Percentiles rank a stretch among this genome's conserved stretches.
Evolutionary conservation across 306 rosid genomes (phyloP).

Genomic region (Medicago arabica): DNA sequence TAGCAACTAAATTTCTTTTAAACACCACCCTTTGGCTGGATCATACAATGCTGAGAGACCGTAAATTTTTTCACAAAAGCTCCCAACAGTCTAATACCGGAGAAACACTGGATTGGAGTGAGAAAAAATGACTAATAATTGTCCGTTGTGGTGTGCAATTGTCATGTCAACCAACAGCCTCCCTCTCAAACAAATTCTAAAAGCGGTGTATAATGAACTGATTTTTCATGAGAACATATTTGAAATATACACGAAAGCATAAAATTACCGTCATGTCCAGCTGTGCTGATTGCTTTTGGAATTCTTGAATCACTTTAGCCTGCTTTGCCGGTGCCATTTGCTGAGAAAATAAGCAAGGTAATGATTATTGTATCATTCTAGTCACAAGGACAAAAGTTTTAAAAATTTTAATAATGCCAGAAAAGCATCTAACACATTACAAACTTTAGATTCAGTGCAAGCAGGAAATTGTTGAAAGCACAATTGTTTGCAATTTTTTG

Average conservation of each 20-base stretch:
- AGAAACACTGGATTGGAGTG: neutral
- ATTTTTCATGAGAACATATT: conserved; percentile 17
- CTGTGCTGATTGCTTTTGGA: conserved; percentile 95
- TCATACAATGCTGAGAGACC: neutral
- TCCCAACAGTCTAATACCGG: neutral
- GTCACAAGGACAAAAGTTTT: conserved; percentile 12
- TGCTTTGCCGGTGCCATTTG: conserved; percentile 98
- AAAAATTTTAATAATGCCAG: conserved; percentile 8
- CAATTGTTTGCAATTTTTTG: conserved; percentile 5
- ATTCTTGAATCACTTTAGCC: conserved; percentile 82
- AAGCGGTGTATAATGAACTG: neutral
- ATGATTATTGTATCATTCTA: conserved; percentile 6
- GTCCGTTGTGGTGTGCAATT: neutral
- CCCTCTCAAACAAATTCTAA: conserved; percentile 3
- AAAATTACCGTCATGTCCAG: conserved; percentile 94
- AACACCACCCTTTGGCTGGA: neutral
- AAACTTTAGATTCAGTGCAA: neutral
- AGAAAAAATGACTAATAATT: neutral
- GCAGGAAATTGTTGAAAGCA: conserved; percentile 10
- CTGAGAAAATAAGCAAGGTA: conserved; percentile 56
- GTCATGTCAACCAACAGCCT: neutral
- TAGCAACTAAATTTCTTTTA: neutral
- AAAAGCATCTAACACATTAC: neutral
- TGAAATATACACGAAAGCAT: conserved; percentile 28
- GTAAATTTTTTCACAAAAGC: neutral